Evolutionary conservation across 352 stramenopile species (phyloP).

Genomic region (Phytophthora cactorum): DNA sequence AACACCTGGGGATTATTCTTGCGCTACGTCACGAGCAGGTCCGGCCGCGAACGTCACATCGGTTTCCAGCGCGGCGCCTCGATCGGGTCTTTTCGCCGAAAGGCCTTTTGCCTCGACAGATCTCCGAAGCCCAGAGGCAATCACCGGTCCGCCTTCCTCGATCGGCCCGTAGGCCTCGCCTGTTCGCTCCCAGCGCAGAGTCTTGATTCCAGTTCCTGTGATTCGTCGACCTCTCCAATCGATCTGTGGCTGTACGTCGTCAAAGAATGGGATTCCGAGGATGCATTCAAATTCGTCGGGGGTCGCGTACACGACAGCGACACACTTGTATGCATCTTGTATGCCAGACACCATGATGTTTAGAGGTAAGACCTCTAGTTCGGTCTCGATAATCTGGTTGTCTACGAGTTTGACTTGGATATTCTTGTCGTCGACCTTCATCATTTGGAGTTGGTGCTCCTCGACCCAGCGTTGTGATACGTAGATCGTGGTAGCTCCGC

Average conservation of each 20-base stretch:
- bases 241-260: constrained; percentile 12
- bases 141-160: not conserved
- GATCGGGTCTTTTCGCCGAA: not conserved
- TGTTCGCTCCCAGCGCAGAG: not conserved
- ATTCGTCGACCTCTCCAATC: constrained; percentile 14
- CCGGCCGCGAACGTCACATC: not conserved
- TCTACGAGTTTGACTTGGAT: not conserved
- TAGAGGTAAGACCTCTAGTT: not conserved
- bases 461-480: not conserved
- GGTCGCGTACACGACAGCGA: not conserved
- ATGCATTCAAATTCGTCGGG: constrained; percentile 7
- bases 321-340: not conserved
- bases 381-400: not conserved
- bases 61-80: not conserved
- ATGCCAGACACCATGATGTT: not conserved
- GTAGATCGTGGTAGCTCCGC: not conserved
- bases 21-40: not conserved
- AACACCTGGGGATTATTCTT: not conserved
- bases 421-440: not conserved
- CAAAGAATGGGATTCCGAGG: constrained; percentile 15
- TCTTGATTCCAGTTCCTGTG: constrained; percentile 8
- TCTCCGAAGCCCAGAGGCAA: not conserved
- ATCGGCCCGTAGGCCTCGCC: not conserved
- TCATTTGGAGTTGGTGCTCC: not conserved
- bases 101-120: not conserved